Percentiles rank a stretch among this genome's conserved stretches.
phyloP scores from a whole-genome alignment of 31 red algal species.

The Odonthalia washingtoniensis region DNA sequence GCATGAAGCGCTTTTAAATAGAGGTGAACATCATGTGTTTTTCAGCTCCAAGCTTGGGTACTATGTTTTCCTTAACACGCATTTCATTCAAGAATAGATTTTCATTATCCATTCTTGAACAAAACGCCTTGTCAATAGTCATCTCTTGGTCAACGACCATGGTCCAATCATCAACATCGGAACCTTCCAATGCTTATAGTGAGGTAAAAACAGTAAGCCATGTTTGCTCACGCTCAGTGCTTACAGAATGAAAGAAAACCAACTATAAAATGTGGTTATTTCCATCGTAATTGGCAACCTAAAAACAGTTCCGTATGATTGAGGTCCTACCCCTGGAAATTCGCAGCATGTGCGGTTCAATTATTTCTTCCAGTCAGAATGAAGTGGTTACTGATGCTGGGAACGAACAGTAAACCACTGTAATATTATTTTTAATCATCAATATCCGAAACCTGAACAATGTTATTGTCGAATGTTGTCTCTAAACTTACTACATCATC shows the following conservation, averaged over 20 bases:
- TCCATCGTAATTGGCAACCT: background rate
- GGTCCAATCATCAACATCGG: too few species aligned
- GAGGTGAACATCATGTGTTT: too few species aligned
- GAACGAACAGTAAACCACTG: constrained; percentile 2
- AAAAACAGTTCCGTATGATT: background rate
- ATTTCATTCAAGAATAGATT: too few species aligned
- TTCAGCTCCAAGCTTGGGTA: too few species aligned
- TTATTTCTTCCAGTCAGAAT: background rate
- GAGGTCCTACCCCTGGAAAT: constrained; percentile 5
- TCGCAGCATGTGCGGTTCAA: background rate
- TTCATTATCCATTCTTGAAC: too few species aligned
- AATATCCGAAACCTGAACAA: constrained; percentile 12
- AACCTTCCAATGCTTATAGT: too few species aligned
- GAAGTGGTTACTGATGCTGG: background rate
- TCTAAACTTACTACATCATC: too few species aligned
- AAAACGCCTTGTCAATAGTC: too few species aligned
- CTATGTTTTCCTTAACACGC: too few species aligned
- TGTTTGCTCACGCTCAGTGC: background rate
- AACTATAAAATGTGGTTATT: constrained; percentile 19
- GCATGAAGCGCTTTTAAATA: background rate
- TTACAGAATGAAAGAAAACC: constrained; percentile 40
- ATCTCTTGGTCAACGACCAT: too few species aligned
- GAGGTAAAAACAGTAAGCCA: constrained; percentile 53
- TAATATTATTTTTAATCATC: background rate
- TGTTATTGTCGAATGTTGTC: too few species aligned